A percentile compares a stretch with the other conserved stretches of the same genome.
These are phyloP conservation scores for Zygosaccharomyces lentus DNA, from an alignment of 805 yeast genomes.

Conservation along the genomic window DNA sequence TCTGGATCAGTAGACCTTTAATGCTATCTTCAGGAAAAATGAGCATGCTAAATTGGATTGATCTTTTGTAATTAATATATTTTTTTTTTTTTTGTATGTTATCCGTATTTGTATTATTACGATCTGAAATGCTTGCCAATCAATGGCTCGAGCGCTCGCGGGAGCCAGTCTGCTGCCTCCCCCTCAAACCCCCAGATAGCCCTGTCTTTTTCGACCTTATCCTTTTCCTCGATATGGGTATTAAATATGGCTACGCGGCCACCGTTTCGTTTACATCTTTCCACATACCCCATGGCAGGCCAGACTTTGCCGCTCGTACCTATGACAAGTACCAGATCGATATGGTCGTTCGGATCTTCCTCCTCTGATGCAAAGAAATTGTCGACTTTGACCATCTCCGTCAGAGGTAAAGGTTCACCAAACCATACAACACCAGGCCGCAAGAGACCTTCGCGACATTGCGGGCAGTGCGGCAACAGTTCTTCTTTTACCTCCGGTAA, in stretches of 20 bases:
- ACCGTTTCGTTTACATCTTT: slow-evolving; percentile 63
- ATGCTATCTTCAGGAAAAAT: background rate
- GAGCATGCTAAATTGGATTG: background rate
- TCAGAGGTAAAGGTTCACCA: slow-evolving; percentile 79
- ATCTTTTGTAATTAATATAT: background rate
- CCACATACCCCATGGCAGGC: slow-evolving; percentile 92
- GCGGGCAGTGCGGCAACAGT: slow-evolving; percentile 73
- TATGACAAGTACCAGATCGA: slow-evolving; percentile 74
- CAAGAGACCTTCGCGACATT: slow-evolving; percentile 58
- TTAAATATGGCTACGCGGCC: slow-evolving; percentile 84
- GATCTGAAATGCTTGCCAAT: slow-evolving; percentile 35
- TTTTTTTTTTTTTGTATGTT: background rate
- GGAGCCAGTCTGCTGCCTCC: slow-evolving; percentile 70
- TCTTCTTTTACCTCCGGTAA: slow-evolving; percentile 44
- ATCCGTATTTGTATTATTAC: background rate
- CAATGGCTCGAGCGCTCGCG: slow-evolving; percentile 57
- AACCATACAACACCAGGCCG: slow-evolving; percentile 95
- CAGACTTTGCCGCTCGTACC: slow-evolving; percentile 85
- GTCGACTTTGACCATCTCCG: slow-evolving; percentile 62
- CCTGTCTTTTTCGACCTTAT: slow-evolving; percentile 39
- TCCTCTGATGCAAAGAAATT: slow-evolving; percentile 45
- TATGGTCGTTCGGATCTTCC: slow-evolving; percentile 26
- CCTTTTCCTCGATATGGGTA: slow-evolving; percentile 52
- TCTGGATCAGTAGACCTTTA: background rate
- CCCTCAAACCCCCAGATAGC: slow-evolving; percentile 72